These are phyloP conservation scores for Funneliformis mosseae DNA, from an alignment of 192 early-diverging fungal species.

Conservation along the genomic window DNA sequence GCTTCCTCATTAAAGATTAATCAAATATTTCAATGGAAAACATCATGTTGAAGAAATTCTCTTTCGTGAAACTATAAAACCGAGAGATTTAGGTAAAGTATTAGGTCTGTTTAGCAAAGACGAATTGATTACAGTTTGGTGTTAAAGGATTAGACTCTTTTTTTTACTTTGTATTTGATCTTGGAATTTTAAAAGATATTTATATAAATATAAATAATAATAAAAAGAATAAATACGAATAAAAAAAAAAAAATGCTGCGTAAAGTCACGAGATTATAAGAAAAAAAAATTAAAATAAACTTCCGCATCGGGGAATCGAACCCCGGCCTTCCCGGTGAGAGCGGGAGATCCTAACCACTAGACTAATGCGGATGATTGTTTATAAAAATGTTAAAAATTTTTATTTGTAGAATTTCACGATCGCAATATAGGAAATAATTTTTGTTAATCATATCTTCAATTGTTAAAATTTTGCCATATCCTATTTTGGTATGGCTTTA, in stretches of 20 bases:
- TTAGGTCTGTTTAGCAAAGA: slow-evolving; percentile 19
- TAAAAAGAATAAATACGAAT: too few species aligned
- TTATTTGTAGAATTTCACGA: neutral
- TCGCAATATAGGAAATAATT: neutral
- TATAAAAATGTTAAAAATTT: neutral
- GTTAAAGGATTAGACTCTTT: neutral
- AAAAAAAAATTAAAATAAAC: neutral
- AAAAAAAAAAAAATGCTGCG: neutral
- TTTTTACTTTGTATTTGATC: too few species aligned
- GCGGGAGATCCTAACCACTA: neutral
- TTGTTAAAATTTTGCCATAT: too few species aligned
- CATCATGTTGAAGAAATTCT: slow-evolving; percentile 81
- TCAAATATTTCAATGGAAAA: slow-evolving; percentile 77
- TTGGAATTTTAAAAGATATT: too few species aligned
- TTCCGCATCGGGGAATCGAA: neutral
- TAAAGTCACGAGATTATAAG: neutral
- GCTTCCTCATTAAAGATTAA: slow-evolving; percentile 50
- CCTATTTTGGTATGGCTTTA: too few species aligned
- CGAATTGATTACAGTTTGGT: slow-evolving; percentile 13
- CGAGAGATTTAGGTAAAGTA: slow-evolving; percentile 22
- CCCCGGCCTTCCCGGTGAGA: neutral
- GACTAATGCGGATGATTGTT: neutral
- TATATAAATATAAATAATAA: too few species aligned
- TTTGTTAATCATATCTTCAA: neutral
- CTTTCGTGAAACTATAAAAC: slow-evolving; percentile 45